Conservation (phyloP, 768 basidiomycete genomes). For the Naganishia vaughanmartiniae region DNA sequence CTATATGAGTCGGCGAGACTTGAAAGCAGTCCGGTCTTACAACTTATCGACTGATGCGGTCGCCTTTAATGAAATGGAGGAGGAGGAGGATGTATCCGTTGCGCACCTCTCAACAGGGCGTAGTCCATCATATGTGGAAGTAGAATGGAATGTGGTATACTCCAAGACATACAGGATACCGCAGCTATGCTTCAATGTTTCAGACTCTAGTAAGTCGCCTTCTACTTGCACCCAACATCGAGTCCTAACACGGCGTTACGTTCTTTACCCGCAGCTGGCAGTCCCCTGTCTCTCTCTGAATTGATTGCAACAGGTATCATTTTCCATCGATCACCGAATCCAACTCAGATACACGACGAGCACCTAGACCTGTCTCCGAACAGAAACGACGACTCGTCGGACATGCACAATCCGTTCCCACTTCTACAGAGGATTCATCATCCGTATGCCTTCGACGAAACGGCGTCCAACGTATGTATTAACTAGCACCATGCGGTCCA, state of each 20-base stretch:
- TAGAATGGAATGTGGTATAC: conserved; percentile 20
- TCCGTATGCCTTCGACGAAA: background rate
- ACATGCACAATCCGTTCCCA: background rate
- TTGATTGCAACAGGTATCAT: background rate
- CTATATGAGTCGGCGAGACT: conserved; percentile 1
- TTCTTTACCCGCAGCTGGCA: background rate
- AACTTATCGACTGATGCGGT: background rate
- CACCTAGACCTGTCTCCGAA: conserved; percentile 1
- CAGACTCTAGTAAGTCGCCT: background rate
- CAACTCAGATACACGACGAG: background rate
- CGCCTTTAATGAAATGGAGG: background rate
- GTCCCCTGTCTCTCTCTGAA: background rate
- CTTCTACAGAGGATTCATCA: conserved; percentile 7
- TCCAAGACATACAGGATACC: conserved; percentile 19
- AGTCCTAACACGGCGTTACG: background rate
- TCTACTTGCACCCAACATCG: background rate
- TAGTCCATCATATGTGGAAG: background rate
- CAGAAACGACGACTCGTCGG: too few species aligned
- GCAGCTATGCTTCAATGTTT: conserved; percentile 21
- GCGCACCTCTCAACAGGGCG: too few species aligned
- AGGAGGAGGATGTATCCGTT: background rate
- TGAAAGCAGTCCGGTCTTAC: too few species aligned
- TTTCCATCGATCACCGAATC: background rate
- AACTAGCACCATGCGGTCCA: background rate
- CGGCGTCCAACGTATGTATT: background rate